Evolutionary conservation across 805 yeast genomes (phyloP), one percentile per base, ranked within the genome.

Genomic region (Scheffersomyces lignosus): DNA sequence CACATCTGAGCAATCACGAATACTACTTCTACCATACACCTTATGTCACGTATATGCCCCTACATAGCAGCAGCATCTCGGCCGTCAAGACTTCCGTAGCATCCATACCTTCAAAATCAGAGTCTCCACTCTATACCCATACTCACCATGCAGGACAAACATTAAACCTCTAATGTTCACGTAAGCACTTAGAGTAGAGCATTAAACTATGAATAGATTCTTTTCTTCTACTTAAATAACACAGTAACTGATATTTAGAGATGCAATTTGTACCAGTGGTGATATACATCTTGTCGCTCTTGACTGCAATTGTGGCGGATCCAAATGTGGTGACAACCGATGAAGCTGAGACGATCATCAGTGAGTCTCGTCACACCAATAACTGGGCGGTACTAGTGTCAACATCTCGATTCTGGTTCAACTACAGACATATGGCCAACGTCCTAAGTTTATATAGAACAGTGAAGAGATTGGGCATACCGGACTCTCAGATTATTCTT

Each of bases 371-470:
- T 65, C 78, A 89, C 49, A 78, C 81, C 22, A 78, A 78, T 53
- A 78, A 78, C 55, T 78, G 82, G 83, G 91, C 99, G 0, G 98
- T 93, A 4, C 66, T 93, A 30, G 96, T 93, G 26, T 88, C 96
- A 2, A 91, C 99, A 1, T 89, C 97, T 9, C 70, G 98, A 41
- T 93, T 93, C 65, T 93, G 99, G 99, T 93, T 93, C 73, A 93
- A 93, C 62, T 93, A 93, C 58, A 75, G 99, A 58, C 99, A 93
- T 61, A 87, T 91, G 88, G 98, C 99, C 26, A 93, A 93, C 62
- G 96, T 86, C 20, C 70, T 93, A 48, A 84, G 96, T 56, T 81
- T 93, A 78, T 93, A 93, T 67, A 75, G 99, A 49, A 93, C 98
- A 0, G 98, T 93, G 26, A 93, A 91, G 62, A 73, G 99, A 50